Evolutionary conservation across 768 basidiomycete species (phyloP).

Genomic region (Lanmaoa rubissima): DNA sequence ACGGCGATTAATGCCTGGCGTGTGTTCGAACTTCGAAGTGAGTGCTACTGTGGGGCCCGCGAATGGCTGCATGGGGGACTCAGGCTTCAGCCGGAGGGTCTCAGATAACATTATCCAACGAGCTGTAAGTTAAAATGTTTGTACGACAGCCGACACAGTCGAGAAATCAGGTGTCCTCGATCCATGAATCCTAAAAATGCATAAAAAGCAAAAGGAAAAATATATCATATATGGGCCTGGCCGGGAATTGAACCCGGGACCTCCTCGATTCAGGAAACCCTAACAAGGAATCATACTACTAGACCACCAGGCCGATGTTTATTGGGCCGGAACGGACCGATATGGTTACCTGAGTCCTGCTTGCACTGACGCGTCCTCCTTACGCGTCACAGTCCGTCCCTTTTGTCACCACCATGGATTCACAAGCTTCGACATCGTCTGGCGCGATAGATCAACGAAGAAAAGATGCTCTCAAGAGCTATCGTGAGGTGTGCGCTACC

Average conservation of each 20-base stretch:
- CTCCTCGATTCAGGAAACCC: conserved; percentile 48
- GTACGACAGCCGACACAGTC: no score
- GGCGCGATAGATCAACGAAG: conserved; percentile 67
- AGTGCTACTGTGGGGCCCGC: no score
- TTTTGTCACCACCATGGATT: conserved; percentile 25
- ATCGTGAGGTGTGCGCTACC: conserved; percentile 59
- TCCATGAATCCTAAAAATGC: not conserved
- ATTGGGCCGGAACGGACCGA: accelerated
- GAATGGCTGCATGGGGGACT: no score
- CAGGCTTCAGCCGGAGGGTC: no score
- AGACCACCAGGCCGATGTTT: conserved; percentile 45
- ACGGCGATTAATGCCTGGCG: no score
- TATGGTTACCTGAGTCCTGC: not conserved
- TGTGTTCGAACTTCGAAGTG: no score
- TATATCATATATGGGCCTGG: conserved; percentile 38
- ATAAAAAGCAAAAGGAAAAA: not conserved
- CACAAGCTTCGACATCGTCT: conserved; percentile 49
- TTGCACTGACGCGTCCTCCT: conserved; percentile 28
- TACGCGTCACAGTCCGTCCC: conserved; percentile 10
- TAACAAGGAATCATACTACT: conserved; percentile 57
- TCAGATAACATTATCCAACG: no score
- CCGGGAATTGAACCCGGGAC: conserved; percentile 62
- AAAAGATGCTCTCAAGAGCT: conserved; percentile 70
- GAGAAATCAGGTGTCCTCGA: not conserved
- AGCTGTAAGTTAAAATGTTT: no score